A percentile compares a stretch with the other conserved stretches of the same genome.
phyloP scores from a whole-genome alignment of 2,329 filamentous ascomycete genomes.

The Plenodomus biglobosus region DNA sequence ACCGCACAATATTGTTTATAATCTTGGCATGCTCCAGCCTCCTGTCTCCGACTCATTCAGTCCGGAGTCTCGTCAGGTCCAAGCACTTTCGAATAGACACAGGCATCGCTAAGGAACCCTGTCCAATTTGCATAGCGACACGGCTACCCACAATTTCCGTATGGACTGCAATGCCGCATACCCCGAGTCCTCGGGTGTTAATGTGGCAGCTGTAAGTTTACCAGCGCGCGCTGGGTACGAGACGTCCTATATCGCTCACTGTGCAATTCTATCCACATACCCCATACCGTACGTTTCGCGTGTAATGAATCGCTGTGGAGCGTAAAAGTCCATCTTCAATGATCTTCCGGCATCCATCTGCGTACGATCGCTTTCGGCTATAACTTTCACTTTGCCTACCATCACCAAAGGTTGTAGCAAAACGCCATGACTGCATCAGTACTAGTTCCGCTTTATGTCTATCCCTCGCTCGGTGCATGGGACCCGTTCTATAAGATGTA shows the following conservation, averaged over 20 bases:
- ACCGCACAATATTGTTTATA: conserved; percentile 40
- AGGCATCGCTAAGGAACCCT: conserved; percentile 38
- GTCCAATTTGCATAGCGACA: conserved; percentile 38
- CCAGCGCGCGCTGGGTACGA: conserved; percentile 16
- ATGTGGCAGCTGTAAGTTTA: conserved; percentile 23
- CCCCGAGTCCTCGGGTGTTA: conserved; percentile 17
- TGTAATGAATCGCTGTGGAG: background rate
- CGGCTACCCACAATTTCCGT: conserved; percentile 27
- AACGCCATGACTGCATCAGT: conserved; percentile 31
- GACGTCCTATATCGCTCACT: conserved; percentile 12
- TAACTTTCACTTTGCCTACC: background rate
- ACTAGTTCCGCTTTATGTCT: conserved; percentile 54
- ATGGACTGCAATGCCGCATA: conserved; percentile 27
- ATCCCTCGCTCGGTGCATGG: conserved; percentile 52
- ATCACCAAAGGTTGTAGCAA: background rate
- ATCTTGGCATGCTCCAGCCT: conserved; percentile 40
- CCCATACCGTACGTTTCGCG: background rate
- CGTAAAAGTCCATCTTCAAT: too few species aligned
- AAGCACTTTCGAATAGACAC: conserved; percentile 41
- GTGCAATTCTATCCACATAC: background rate
- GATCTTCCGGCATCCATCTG: too few species aligned
- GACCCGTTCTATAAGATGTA: conserved; percentile 50
- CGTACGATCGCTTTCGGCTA: too few species aligned
- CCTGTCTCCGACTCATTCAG: conserved; percentile 38
- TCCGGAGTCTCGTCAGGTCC: conserved; percentile 32